Evolutionary conservation across 1,139 yeast species (phyloP).

Genomic region (Arxiozyma slooffiae): DNA sequence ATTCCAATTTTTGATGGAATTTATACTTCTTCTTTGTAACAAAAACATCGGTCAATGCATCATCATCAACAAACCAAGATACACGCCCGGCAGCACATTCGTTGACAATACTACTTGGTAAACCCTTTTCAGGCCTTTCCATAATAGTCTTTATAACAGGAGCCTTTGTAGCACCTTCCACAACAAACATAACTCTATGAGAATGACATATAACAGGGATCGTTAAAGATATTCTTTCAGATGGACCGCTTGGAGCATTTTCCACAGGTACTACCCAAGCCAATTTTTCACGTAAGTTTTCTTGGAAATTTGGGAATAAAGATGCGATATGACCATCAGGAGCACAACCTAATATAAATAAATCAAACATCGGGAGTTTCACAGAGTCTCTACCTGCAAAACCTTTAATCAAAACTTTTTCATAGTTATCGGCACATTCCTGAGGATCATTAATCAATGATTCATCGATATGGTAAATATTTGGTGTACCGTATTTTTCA

Average conservation of each 20-base stretch:
- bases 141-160: slow-evolving; percentile 85
- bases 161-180: slow-evolving; percentile 92
- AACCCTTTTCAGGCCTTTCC: slow-evolving; percentile 95
- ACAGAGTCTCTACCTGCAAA: slow-evolving; percentile 97
- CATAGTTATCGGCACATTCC: slow-evolving; percentile 90
- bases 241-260: slow-evolving; percentile 86
- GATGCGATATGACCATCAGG: slow-evolving; percentile 98
- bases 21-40: slow-evolving; percentile 31
- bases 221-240: slow-evolving; percentile 79
- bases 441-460: slow-evolving; percentile 70
- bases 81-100: slow-evolving; percentile 96
- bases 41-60: slow-evolving; percentile 64
- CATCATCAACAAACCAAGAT: slow-evolving; percentile 96
- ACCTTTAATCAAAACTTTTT: slow-evolving; percentile 70
- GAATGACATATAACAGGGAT: slow-evolving; percentile 95
- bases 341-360: slow-evolving; percentile 87
- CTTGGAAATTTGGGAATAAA: slow-evolving; percentile 78
- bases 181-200: slow-evolving; percentile 84
- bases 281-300: slow-evolving; percentile 73
- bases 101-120: slow-evolving; percentile 88
- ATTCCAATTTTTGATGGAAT: slow-evolving; percentile 13
- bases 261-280: slow-evolving; percentile 96
- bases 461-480: slow-evolving; percentile 75
- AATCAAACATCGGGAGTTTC: slow-evolving; percentile 87
- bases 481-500: slow-evolving; percentile 47